Evolutionary conservation across 2,329 filamentous ascomycete genomes (phyloP).

Genomic region (Ophiostoma piceae): DNA sequence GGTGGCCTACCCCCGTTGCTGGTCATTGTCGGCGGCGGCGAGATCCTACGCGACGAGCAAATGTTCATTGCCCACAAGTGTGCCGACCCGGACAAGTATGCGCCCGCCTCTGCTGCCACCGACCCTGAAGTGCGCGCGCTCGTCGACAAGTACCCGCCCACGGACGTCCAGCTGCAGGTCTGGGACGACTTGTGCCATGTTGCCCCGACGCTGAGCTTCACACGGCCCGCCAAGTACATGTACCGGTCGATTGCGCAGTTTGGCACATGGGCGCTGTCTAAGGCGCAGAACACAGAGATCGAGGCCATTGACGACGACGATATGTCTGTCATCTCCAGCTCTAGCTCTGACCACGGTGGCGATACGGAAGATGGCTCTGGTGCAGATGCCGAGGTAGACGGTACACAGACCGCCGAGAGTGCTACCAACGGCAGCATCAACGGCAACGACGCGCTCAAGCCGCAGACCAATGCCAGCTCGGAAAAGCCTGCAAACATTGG

Average conservation of each 20-base stretch:
- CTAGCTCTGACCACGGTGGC: conserved; percentile 32
- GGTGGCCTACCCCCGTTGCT: conserved; percentile 85
- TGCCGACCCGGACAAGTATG: conserved; percentile 73
- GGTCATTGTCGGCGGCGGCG: conserved; percentile 81
- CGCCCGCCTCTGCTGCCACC: conserved; percentile 59
- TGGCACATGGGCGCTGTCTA: conserved; percentile 81
- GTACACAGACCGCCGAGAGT: not conserved
- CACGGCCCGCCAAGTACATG: conserved; percentile 93
- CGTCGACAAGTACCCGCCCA: conserved; percentile 67
- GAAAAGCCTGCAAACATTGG: conserved; percentile 14
- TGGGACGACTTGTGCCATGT: conserved; percentile 97
- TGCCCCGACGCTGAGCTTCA: conserved; percentile 88
- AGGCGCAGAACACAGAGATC: conserved; percentile 72
- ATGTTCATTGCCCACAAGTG: conserved; percentile 94
- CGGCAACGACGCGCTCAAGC: not conserved
- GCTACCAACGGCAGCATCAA: not conserved
- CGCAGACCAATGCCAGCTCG: conserved; percentile 22
- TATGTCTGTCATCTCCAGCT: conserved; percentile 66
- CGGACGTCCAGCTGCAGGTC: conserved; percentile 87
- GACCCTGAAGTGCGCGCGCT: conserved; percentile 56
- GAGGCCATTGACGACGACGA: conserved; percentile 72
- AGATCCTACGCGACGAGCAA: conserved; percentile 88
- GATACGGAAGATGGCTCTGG: not conserved
- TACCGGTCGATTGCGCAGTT: conserved; percentile 90
- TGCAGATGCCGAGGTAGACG: not conserved